Evolutionary conservation across 768 basidiomycete genomes (phyloP).

Genomic region (Collybia mongolica): DNA sequence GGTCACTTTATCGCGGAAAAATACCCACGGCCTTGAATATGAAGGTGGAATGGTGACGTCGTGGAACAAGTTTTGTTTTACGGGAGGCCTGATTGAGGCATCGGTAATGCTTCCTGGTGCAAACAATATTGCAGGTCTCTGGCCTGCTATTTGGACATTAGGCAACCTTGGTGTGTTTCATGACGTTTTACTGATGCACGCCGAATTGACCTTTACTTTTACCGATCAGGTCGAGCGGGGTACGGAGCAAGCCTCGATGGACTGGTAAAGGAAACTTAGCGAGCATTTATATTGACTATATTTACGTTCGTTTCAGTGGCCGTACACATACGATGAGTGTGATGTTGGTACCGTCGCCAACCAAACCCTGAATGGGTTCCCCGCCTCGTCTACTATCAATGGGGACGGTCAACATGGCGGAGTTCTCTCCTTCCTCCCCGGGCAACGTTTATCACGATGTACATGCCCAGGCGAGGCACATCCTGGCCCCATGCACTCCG

Average conservation of each 20-base stretch:
- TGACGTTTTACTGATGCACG: too few relatives aligned
- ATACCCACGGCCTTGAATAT: slow-evolving; percentile 69
- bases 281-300: background rate
- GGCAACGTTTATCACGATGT: slow-evolving; percentile 83
- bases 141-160: slow-evolving; percentile 85
- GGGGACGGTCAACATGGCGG: slow-evolving; percentile 49
- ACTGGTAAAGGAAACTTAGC: background rate
- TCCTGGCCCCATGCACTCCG: slow-evolving; percentile 74
- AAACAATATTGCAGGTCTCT: slow-evolving; percentile 62
- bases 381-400: slow-evolving; percentile 55
- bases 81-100: slow-evolving; percentile 73
- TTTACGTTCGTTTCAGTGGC: slow-evolving; percentile 51
- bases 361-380: slow-evolving; percentile 73
- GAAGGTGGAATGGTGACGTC: slow-evolving; percentile 52
- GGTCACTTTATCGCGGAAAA: slow-evolving; percentile 64
- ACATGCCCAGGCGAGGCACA: slow-evolving; percentile 82
- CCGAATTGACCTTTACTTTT: too few relatives aligned
- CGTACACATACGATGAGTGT: slow-evolving; percentile 79
- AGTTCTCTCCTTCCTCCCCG: slow-evolving; percentile 72
- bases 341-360: slow-evolving; percentile 84
- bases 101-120: slow-evolving; percentile 65
- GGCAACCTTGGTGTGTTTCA: slow-evolving; percentile 45
- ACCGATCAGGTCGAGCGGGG: slow-evolving; percentile 45
- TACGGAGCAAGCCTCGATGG: slow-evolving; percentile 24
- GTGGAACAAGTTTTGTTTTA: slow-evolving; percentile 90